These are phyloP conservation scores for Nannizzia gypsea DNA, from an alignment of 2,329 filamentous ascomycete genomes.

Conservation along the genomic window DNA sequence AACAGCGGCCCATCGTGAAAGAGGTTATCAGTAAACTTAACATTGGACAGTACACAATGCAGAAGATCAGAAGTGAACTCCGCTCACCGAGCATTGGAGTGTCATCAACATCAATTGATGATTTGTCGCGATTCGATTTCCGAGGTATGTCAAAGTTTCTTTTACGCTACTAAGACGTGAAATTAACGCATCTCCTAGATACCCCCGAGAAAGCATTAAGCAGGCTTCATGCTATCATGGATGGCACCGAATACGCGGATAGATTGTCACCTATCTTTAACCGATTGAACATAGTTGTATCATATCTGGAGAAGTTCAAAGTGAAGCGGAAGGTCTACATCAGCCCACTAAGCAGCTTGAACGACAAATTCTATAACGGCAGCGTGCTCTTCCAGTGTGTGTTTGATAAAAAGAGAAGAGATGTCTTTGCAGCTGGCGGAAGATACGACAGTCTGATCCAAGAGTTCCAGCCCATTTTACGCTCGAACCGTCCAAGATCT, in stretches of 20 bases:
- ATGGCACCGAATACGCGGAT: constrained; percentile 42
- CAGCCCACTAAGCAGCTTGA: constrained; percentile 73
- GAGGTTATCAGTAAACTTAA: constrained; percentile 81
- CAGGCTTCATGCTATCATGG: constrained; percentile 46
- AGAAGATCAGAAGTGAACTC: constrained; percentile 69
- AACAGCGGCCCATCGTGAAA: constrained; percentile 60
- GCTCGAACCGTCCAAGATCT: constrained; percentile 50
- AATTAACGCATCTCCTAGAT: constrained; percentile 44
- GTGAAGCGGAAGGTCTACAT: constrained; percentile 71
- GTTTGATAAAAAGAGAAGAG: constrained; percentile 66
- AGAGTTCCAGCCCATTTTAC: constrained; percentile 62
- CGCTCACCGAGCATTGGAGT: constrained; percentile 70
- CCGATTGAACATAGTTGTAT: constrained; percentile 66
- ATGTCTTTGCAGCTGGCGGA: constrained; percentile 86
- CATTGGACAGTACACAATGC: constrained; percentile 66
- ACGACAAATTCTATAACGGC: constrained; percentile 78
- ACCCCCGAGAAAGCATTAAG: constrained; percentile 62
- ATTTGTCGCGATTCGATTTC: constrained; percentile 84
- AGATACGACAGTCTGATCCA: constrained; percentile 83
- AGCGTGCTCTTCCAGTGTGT: constrained; percentile 85
- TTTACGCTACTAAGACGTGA: constrained; percentile 16
- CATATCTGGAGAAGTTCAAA: constrained; percentile 63
- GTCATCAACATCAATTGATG: constrained; percentile 79
- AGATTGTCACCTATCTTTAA: constrained; percentile 49
- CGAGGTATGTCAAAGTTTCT: constrained; percentile 42